A percentile compares a stretch with the other conserved stretches of the same genome.
These are phyloP conservation scores for Coniochaeta prunicola DNA, from an alignment of 2,329 filamentous ascomycete genomes.

Conservation along the genomic window DNA sequence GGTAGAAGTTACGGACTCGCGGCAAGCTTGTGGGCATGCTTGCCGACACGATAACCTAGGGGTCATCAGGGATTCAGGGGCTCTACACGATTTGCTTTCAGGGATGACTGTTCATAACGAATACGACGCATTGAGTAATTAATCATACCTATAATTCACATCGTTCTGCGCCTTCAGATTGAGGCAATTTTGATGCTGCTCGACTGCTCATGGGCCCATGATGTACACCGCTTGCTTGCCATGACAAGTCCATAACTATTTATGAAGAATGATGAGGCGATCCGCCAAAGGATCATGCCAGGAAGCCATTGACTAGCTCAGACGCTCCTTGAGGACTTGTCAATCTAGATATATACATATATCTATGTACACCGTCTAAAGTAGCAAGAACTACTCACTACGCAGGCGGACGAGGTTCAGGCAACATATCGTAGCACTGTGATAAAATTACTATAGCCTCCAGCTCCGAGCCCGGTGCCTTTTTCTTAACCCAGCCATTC, in stretches of 20 bases:
- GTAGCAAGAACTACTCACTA: background rate
- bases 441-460: background rate
- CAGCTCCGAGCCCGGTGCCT: background rate
- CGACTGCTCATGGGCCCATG: too few relatives aligned
- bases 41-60: background rate
- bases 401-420: background rate
- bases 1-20: background rate
- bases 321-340: too few relatives aligned
- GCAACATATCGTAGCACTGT: background rate
- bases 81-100: background rate
- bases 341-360: too few relatives aligned
- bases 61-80: background rate
- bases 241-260: too few relatives aligned
- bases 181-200: background rate
- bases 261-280: too few relatives aligned
- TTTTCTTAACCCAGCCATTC: background rate
- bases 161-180: background rate
- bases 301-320: too few relatives aligned
- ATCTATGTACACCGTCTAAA: too few relatives aligned
- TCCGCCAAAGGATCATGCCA: too few relatives aligned
- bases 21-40: background rate
- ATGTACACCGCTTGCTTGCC: too few relatives aligned
- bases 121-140: conserved; percentile 2
- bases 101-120: conserved; percentile 1
- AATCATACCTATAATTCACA: conserved; percentile 1